Evolutionary conservation across 768 basidiomycete genomes (phyloP), one percentile per base, ranked within the genome.

Genomic region (Suillus subluteus): DNA sequence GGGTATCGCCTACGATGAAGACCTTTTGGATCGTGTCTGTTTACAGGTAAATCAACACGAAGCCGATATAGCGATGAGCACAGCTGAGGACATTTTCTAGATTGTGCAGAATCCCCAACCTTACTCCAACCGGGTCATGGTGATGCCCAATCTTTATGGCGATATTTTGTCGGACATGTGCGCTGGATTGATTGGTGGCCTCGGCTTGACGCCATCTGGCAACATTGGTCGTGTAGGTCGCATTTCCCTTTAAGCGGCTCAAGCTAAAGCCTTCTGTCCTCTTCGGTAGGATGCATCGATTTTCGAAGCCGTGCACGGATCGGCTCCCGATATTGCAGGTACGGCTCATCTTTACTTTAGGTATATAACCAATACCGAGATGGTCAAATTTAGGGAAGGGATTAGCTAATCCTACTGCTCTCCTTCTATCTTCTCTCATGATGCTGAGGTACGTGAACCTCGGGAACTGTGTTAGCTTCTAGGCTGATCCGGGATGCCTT

Each of bases 221-320:
- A 98, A 98, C 82, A 98, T 98, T 77, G 96, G 96, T 71, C 89
- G 91, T 72, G 94, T 94, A 82, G 70, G 90, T 76, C 43, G 8
- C 44, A 30, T 64, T 67, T 44, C 59, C 40, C 30, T 62, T 64
- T n/a, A 38, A 30, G 44, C 70, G 44, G 32, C 67, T 65, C 65
- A 68, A 54, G 68, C 70, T 73, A n/a, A 69, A 62, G 18, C 16
- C 52, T 30, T 54, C 4, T 69, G 41, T 73, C 41, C 46, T 66
- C 32, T 62, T 67, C 21, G 65, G 35, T 70, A 95, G 92, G 96
- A 98, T 79, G 98, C 98, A 43, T 98, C 96, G 64, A 99, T 99
- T 79, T 99, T 99, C 73, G 98, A 99, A 82, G 98, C 98, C 68
- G 98, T 99, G 13, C 98, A 99, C 80, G 98, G 98, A 65, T 98